phyloP scores from a whole-genome alignment of 2,329 filamentous ascomycete species.

The Pseudogymnoascus sp. region DNA sequence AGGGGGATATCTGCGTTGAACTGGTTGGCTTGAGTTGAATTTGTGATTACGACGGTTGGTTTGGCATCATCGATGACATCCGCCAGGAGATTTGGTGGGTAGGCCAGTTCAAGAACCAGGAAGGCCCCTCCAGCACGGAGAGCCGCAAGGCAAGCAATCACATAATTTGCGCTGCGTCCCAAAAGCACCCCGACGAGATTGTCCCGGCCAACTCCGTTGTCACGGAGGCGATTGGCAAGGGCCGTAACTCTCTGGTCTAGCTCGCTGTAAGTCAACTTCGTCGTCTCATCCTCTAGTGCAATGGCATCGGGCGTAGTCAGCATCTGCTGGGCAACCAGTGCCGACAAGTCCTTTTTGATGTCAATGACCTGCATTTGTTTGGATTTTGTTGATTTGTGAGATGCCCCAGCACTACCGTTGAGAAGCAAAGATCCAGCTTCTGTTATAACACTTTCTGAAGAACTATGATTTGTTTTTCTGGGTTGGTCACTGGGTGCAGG shows the following conservation, averaged over 20 bases:
- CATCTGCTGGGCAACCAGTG: slow-evolving; percentile 64
- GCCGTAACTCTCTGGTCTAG: slow-evolving; percentile 59
- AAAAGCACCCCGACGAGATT: slow-evolving; percentile 68
- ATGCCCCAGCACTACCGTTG: slow-evolving; percentile 9
- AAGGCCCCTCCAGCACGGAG: slow-evolving; percentile 74
- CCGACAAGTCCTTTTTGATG: slow-evolving; percentile 62
- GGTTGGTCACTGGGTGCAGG: slow-evolving; percentile 6
- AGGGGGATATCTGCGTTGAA: slow-evolving; percentile 58
- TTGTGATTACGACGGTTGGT: slow-evolving; percentile 64
- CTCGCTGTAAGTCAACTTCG: slow-evolving; percentile 64
- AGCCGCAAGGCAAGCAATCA: slow-evolving; percentile 71
- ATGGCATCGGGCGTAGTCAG: slow-evolving; percentile 59
- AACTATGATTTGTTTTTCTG: slow-evolving; percentile 11
- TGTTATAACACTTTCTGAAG: background rate
- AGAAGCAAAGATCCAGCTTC: slow-evolving; percentile 5
- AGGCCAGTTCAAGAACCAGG: slow-evolving; percentile 71
- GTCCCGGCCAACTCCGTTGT: slow-evolving; percentile 64
- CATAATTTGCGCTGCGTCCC: slow-evolving; percentile 69
- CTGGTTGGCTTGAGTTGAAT: slow-evolving; percentile 55
- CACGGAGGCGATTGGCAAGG: slow-evolving; percentile 58
- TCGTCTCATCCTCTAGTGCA: slow-evolving; percentile 64
- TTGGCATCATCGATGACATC: slow-evolving; percentile 72
- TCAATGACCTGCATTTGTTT: slow-evolving; percentile 59
- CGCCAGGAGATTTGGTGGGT: slow-evolving; percentile 64
- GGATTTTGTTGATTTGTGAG: slow-evolving; percentile 11